A percentile compares a stretch with the other conserved stretches of the same genome.
phyloP scores from a whole-genome alignment of 495 filamentous ascomycete species.

The Hyaloscypha finlandica region DNA sequence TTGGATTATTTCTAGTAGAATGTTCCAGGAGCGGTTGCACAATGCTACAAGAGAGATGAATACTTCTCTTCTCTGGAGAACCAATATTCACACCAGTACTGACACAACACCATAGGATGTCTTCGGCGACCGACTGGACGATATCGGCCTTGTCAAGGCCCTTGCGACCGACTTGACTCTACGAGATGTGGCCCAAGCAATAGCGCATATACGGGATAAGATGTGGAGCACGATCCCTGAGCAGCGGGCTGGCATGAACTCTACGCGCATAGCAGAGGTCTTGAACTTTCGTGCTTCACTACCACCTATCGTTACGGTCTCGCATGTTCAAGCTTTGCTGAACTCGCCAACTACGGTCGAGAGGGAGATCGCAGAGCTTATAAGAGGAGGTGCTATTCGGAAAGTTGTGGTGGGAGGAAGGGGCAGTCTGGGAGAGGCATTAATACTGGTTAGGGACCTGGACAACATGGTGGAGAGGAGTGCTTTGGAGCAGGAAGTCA shows the following conservation, averaged over 20 bases:
- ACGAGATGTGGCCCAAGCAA: constrained; percentile 64
- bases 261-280: constrained; percentile 67
- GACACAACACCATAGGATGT: constrained; percentile 39
- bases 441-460: constrained; percentile 66
- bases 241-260: constrained; percentile 68
- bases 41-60: too few species aligned
- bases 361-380: constrained; percentile 68
- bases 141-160: constrained; percentile 54
- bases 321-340: constrained; percentile 70
- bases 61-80: too few species aligned
- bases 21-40: too few species aligned
- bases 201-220: constrained; percentile 57
- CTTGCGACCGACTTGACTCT: constrained; percentile 55
- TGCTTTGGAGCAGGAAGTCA: constrained; percentile 49
- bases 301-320: constrained; percentile 69
- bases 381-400: constrained; percentile 59
- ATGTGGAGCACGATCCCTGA: constrained; percentile 74
- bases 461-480: constrained; percentile 53
- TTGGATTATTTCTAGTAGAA: too few species aligned
- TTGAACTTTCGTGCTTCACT: constrained; percentile 66
- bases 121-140: constrained; percentile 55
- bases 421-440: constrained; percentile 67
- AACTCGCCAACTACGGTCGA: constrained; percentile 70
- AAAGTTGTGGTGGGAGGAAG: constrained; percentile 68
- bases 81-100: too few species aligned